phyloP scores from a whole-genome alignment of 495 filamentous ascomycete species.

The Trichoderma erinaceum region DNA sequence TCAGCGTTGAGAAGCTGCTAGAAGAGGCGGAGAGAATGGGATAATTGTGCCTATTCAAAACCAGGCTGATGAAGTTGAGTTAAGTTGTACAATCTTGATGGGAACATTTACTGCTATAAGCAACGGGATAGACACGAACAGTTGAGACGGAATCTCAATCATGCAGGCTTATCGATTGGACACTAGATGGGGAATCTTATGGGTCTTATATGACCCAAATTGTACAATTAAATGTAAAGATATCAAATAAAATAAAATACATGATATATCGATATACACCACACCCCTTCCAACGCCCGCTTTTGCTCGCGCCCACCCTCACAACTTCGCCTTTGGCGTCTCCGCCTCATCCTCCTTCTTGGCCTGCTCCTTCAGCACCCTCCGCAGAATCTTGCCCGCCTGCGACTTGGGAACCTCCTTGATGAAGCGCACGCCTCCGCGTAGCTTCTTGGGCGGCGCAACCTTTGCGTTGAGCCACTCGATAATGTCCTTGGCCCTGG shows the following conservation, averaged over 20 bases:
- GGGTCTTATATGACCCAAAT: background rate
- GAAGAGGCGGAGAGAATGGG: conserved; percentile 76
- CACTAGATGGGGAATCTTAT: background rate
- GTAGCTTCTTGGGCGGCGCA: conserved; percentile 61
- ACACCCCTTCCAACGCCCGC: background rate
- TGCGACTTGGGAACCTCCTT: conserved; percentile 79
- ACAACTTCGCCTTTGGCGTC: conserved; percentile 30
- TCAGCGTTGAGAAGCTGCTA: conserved; percentile 76
- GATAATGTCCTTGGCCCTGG: conserved; percentile 55
- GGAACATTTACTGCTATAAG: no score
- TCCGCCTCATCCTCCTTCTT: conserved; percentile 33
- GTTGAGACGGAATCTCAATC: background rate
- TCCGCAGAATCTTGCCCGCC: conserved; percentile 82
- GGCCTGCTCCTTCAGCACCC: conserved; percentile 47
- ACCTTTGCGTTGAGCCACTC: conserved; percentile 53
- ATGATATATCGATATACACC: background rate
- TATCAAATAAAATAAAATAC: background rate
- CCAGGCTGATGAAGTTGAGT: background rate
- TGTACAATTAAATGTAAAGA: conserved; percentile 6
- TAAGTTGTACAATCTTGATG: background rate
- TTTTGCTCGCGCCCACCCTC: conserved; percentile 11
- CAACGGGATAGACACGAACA: background rate
- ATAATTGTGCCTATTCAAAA: conserved; percentile 19
- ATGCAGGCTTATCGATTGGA: background rate
- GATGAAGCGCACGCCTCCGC: conserved; percentile 77